Percentiles rank a stretch among this genome's conserved stretches.
These are phyloP conservation scores for Phascolomyces articulosus DNA, from an alignment of 371 early-diverging fungal genomes.

Conservation along the genomic window DNA sequence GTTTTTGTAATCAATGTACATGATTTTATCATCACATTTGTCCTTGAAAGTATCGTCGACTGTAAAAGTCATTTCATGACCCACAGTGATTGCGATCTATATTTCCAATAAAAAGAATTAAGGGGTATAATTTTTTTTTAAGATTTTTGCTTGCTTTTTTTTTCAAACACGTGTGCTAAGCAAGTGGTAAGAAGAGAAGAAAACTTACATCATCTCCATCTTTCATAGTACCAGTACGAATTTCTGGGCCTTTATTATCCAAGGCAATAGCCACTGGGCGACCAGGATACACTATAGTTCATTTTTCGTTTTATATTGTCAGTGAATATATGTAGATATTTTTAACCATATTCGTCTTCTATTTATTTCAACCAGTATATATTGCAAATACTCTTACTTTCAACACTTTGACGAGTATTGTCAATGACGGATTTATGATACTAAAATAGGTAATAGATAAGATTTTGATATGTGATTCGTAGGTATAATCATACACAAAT, in stretches of 20 bases:
- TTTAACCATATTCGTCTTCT: too few relatives aligned
- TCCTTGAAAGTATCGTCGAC: constrained; percentile 72
- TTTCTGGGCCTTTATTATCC: constrained; percentile 89
- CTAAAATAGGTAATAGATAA: constrained; percentile 16
- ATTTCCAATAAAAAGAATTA: not conserved
- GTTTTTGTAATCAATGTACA: constrained; percentile 90
- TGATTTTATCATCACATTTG: constrained; percentile 68
- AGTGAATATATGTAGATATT: too few relatives aligned
- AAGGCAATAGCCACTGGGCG: constrained; percentile 84
- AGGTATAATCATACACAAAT: not conserved
- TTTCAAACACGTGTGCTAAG: too few relatives aligned
- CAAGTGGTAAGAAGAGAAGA: not conserved
- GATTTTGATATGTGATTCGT: too few relatives aligned
- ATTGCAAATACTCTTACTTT: constrained; percentile 34
- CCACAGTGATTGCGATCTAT: constrained; percentile 64
- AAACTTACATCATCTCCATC: constrained; percentile 58
- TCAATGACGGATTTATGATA: constrained; percentile 87
- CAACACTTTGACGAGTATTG: constrained; percentile 69
- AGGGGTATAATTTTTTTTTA: too few relatives aligned
- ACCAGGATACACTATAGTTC: constrained; percentile 53
- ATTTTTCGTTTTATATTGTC: too few relatives aligned
- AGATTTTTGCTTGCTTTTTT: too few relatives aligned
- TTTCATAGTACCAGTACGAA: constrained; percentile 79
- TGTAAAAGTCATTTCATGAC: constrained; percentile 87
- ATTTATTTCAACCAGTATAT: too few relatives aligned